Base-by-base conservation (phyloP, 345 rosid species). In the Clarkia xantiana region DNA sequence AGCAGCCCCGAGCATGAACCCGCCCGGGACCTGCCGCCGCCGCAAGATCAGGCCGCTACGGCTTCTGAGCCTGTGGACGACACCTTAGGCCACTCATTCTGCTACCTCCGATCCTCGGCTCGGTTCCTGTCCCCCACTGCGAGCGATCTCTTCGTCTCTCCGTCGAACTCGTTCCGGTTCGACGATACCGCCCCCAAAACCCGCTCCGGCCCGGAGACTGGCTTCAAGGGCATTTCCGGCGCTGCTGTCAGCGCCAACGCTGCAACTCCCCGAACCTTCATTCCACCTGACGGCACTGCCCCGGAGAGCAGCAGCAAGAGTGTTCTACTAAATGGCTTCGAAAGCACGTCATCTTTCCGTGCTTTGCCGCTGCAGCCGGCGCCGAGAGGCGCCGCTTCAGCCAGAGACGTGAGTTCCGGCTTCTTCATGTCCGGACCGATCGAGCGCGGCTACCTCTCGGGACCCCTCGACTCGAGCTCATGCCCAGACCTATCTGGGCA, bases 81-180 rank as follows among this genome's bases (percentile, higher is more conserved):
- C 59, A 79, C 94, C 59, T 75, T 83, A 3, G 98, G 98, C 23
- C 98, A 86, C 63, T 91, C 98, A 43, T 91, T 86, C 76, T 77
- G 84, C 69, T 91, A 91, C 75, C 91, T 83, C 45, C 84, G 89
- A 43, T 86, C 95, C 41, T 90, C 97, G 14, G 82, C 80, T 53
- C 91, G 93, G 40, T 90, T 86, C 57, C 50, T 83, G 45, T 84
- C 96, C 5, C 96, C 94, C 6, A 76, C 94, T 52, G 62, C 80
- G 36, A 86, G 95, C 48, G 97, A 86, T 73, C 95, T 87, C 10
- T 90, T 90, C 56, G 61, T 76, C 14, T 86, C 96, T 47, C 98
- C 96, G 14, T 60, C 94, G 16, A 71, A 54, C 51, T 91, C 98
- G 16, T 81, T 81, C 55, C 98, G 96, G 49, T 91, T 91, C 72